Evolutionary conservation across 208 protist species (phyloP), one percentile per base, ranked within the genome.

Genomic region (Leishmania aethiopica): DNA sequence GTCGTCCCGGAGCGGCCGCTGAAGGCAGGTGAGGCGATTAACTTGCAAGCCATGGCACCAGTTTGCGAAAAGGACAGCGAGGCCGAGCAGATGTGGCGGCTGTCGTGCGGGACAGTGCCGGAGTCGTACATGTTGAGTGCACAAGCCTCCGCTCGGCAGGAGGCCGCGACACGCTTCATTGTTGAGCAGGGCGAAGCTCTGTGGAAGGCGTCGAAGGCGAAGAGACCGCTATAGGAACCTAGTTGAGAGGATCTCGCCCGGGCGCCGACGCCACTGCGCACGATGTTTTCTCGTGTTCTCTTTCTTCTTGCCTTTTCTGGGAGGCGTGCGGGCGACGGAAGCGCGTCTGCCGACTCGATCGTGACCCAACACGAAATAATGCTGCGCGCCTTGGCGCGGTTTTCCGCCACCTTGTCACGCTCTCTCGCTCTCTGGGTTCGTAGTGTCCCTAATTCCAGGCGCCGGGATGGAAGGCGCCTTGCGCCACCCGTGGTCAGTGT

Each of bases 21-120:
- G 40, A 75, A 76, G 37, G 91, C 91, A 1, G 93, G 93, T 22
- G 95, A 96, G 73, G 93, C 94, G 80, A 86, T 98, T 15, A 73
- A 79, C 28, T 49, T 96, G 72, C 95, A 98, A 83, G 91, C 90
- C 37, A 98, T 98, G 95, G 93, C 95, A 17, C 95, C 95, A 17
- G 92, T 96, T 2, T 98, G 95, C 85, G 91, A 93, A 47, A 91
- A 87, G 42, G 93, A 98, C 76, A 89, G 80, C 59, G 93, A 96
- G 78, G 82, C 79, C n/a, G 84, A 53, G 69, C 94, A 97, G 79
- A 98, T 98, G 93, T 98, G 95, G 93, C 87, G 87, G 1, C 88
- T 98, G 13, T 95, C 92, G 8, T 98, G 93, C 75, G 95, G 92
- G 22, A 86, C 86, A 1, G 88, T 84, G 5, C 95, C 95, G 15